These are phyloP conservation scores for Neonectria ditissima DNA, from an alignment of 2,329 filamentous ascomycete genomes.

Conservation along the genomic window DNA sequence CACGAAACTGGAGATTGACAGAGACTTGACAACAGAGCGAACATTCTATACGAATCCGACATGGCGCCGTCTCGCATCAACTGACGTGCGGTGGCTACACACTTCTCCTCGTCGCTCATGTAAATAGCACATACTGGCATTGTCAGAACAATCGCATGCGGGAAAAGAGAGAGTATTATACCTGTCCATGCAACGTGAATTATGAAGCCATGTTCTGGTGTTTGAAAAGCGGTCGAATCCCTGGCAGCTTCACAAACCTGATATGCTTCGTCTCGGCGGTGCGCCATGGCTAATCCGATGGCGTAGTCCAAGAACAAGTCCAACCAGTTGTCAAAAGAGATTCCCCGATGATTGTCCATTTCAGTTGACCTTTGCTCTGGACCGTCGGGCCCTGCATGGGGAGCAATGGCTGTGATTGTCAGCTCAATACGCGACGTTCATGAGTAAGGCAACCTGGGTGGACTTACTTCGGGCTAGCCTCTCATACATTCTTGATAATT, in stretches of 20 bases:
- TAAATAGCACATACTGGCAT: conserved; percentile 81
- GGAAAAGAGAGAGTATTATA: conserved; percentile 53
- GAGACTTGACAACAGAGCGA: conserved; percentile 80
- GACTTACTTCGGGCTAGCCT: conserved; percentile 65
- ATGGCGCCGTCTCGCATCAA: conserved; percentile 87
- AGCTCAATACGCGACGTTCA: conserved; percentile 1
- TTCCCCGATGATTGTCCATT: conserved; percentile 74
- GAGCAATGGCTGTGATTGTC: conserved; percentile 48
- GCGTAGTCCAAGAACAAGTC: conserved; percentile 92
- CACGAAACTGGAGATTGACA: conserved; percentile 78
- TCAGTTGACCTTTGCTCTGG: conserved; percentile 44
- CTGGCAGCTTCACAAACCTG: conserved; percentile 81
- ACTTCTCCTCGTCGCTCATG: conserved; percentile 82
- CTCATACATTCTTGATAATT: conserved; percentile 67
- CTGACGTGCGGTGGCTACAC: conserved; percentile 79
- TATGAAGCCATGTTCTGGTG: conserved; percentile 74
- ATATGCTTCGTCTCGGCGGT: conserved; percentile 79
- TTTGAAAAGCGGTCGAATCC: conserved; percentile 85
- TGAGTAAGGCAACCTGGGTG: not conserved
- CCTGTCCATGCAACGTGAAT: conserved; percentile 83
- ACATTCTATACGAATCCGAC: conserved; percentile 86
- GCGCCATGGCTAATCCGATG: conserved; percentile 76
- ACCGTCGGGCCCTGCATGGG: conserved; percentile 42
- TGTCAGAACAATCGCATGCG: conserved; percentile 26
- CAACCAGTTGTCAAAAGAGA: conserved; percentile 87